Base-by-base conservation (phyloP, 805 yeast species). In the Spathaspora gorwiae region DNA sequence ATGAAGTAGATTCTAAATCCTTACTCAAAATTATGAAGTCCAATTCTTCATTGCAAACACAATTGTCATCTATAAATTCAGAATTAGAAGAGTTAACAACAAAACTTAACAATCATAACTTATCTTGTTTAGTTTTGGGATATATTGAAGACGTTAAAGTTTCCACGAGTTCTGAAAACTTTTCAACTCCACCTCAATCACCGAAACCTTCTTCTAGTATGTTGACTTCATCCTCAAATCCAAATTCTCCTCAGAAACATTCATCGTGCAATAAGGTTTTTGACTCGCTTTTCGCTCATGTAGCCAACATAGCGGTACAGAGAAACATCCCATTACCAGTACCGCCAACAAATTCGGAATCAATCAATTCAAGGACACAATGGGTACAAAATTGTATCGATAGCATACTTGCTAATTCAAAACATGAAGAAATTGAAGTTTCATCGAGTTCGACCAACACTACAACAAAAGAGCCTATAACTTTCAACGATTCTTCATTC, bases 251-350 rank as follows among this genome's bases (percentile, higher is more conserved):
- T 26, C 39, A 6, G 7, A 36, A 26, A 12, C 30, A 31, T 11
- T 24, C 26, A 12, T 26, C 11, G 9, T 14, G 30, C 7, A n/a
- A 19, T 11, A 35, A 29, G 19, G 31, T 29, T 5, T 60, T 76
- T 49, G 82, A 78, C 41, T 66, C 66, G 14, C 52, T 79, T 26
- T 69, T 76, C 26, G 61, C 79, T 0, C 74, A 75, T 39, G 63
- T 78, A 10, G 75, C 74, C 30, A 68, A 79, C 0, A 55, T 71
- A 7, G 73, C 81, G 0, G 77, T 70, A 7, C 75, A 72, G 44
- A 61, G 64, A 39, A 63, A 62, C 48, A 62, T 77, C 3, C 50
- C 59, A 4, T 55, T 79, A 34, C 64, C 52, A n/a, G 53, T 60
- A 11, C 40, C 56, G 7, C 46, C 48, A 2, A 43, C 49, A 7